phyloP scores from a whole-genome alignment of 75 land plant species.

The Cunninghamia lanceolata region DNA sequence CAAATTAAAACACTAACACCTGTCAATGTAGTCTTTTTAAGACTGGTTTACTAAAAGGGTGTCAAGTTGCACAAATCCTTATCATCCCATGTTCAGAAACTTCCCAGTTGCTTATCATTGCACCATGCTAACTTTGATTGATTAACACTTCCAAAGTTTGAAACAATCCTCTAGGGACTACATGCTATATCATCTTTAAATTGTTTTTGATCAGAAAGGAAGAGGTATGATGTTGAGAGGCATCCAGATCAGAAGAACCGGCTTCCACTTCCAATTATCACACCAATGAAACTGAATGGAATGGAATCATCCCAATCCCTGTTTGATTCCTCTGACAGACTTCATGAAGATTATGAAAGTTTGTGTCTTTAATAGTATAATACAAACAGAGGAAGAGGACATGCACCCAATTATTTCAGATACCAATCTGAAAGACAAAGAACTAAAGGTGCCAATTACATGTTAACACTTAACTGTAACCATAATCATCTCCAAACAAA shows the following conservation, averaged over 20 bases:
- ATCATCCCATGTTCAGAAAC: neutral
- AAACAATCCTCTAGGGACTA: neutral
- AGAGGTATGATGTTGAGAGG: neutral
- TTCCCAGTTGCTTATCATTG: neutral
- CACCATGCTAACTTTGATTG: neutral
- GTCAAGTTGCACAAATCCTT: neutral
- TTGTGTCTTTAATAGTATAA: neutral
- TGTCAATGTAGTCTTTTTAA: neutral
- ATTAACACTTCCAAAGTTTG: neutral
- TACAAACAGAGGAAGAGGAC: neutral
- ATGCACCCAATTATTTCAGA: neutral
- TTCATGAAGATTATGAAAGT: neutral
- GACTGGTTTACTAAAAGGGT: neutral
- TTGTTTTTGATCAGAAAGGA: neutral
- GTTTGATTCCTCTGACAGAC: neutral
- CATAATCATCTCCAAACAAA: neutral
- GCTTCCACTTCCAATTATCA: neutral
- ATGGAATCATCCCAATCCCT: neutral
- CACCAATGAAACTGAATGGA: neutral
- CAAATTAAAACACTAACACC: too few relatives aligned
- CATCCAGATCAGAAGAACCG: neutral
- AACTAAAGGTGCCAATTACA: neutral
- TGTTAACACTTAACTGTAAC: neutral
- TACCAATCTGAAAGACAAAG: neutral
- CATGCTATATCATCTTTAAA: neutral